A percentile compares a stretch with the other conserved stretches of the same genome.
phyloP scores from a whole-genome alignment of 1,284 basidiomycete genomes.

The Agaricales sp. region DNA sequence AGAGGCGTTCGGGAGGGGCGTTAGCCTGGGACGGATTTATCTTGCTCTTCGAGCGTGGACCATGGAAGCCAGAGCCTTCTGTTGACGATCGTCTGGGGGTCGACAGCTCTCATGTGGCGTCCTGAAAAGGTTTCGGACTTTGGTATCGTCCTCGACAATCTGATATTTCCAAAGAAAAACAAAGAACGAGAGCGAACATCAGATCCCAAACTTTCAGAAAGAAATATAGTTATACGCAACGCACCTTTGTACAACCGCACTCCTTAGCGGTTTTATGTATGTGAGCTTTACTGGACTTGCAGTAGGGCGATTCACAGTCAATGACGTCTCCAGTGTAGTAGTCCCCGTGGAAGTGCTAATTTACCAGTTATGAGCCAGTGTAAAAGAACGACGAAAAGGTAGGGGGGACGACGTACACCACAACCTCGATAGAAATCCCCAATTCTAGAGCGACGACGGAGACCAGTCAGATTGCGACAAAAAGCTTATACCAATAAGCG shows the following conservation, averaged over 20 bases:
- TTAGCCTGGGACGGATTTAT: background rate
- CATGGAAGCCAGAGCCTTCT: background rate
- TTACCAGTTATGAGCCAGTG: constrained; percentile 9
- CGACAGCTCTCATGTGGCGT: background rate
- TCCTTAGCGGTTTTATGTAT: constrained; percentile 39
- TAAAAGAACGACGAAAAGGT: background rate
- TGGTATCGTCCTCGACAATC: background rate
- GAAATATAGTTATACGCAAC: background rate
- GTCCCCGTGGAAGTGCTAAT: constrained; percentile 51
- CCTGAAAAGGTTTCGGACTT: background rate
- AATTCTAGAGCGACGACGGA: constrained; percentile 26
- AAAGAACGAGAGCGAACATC: background rate
- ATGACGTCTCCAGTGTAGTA: constrained; percentile 46
- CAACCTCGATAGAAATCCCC: constrained; percentile 56
- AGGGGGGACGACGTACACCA: constrained; percentile 28
- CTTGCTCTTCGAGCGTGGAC: no score
- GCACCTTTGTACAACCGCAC: constrained; percentile 37
- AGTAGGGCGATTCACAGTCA: constrained; percentile 39
- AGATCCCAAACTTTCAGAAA: background rate
- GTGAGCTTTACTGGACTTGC: constrained; percentile 45
- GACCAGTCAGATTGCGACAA: constrained; percentile 5
- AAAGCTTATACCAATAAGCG: background rate
- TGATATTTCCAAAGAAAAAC: no score
- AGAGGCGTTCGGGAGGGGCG: background rate
- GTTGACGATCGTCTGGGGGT: background rate